Percentiles rank a stretch among this genome's conserved stretches.
phyloP scores from a whole-genome alignment of 345 rosid genomes.

The Citrus reticulata region DNA sequence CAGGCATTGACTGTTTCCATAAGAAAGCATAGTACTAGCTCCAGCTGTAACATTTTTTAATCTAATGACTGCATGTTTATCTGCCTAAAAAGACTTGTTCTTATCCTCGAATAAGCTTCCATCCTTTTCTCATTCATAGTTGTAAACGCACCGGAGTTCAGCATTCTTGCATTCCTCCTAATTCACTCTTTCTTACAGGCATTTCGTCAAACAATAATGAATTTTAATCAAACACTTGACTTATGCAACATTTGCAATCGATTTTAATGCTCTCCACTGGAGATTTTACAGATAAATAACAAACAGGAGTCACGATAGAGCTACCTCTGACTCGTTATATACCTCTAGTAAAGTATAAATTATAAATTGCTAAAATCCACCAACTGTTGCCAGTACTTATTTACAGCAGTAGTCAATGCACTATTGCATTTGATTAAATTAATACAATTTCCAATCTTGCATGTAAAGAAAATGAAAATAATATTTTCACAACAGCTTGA shows the following conservation, averaged over 20 bases:
- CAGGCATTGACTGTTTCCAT: too few relatives aligned
- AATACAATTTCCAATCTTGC: not conserved
- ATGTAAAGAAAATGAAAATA: not conserved
- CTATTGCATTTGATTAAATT: not conserved
- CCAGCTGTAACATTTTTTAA: too few relatives aligned
- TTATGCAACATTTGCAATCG: not conserved
- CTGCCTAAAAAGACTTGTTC: not conserved
- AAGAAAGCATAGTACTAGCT: too few relatives aligned
- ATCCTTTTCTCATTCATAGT: not conserved
- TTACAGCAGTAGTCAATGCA: not conserved
- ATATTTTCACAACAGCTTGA: too few relatives aligned
- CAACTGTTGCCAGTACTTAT: not conserved
- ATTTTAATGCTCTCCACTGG: not conserved
- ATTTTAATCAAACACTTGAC: not conserved
- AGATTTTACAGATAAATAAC: not conserved
- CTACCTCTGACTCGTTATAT: not conserved
- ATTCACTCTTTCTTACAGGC: not conserved
- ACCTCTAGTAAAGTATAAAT: not conserved
- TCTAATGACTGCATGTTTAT: too few relatives aligned
- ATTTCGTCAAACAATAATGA: not conserved
- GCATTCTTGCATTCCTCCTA: not conserved
- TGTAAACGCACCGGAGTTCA: not conserved
- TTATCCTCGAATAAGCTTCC: not conserved
- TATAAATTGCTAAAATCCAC: not conserved
- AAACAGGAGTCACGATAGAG: too few relatives aligned